These are phyloP conservation scores for Eucalyptus pauciflora DNA, from an alignment of 345 rosid genomes.

Conservation along the genomic window DNA sequence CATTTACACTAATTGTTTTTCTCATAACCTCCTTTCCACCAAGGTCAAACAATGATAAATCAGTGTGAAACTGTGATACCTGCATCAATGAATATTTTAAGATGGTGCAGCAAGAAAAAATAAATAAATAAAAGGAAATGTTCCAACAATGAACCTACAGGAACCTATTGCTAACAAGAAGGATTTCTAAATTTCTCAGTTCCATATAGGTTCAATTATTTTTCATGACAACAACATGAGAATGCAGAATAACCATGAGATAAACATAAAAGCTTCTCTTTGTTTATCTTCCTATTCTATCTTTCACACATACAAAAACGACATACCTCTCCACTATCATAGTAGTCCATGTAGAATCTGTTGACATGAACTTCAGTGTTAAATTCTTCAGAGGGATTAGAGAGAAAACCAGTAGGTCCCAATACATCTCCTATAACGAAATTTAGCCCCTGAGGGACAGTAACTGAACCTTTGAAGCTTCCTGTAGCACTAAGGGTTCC, in stretches of 20 bases:
- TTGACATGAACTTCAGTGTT: slow-evolving; percentile 91
- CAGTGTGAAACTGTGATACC: slow-evolving; percentile 89
- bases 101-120: not conserved
- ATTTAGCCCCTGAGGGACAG: slow-evolving; percentile 87
- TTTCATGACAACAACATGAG: not conserved
- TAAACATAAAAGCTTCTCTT: not conserved
- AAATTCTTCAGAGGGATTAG: slow-evolving; percentile 76
- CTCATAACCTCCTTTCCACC: slow-evolving; percentile 81
- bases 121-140: not conserved
- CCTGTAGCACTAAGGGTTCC: slow-evolving; percentile 81
- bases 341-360: slow-evolving; percentile 81
- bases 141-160: not conserved
- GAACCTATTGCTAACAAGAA: not conserved
- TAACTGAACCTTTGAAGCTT: slow-evolving; percentile 88
- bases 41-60: slow-evolving; percentile 64
- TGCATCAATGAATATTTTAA: slow-evolving; percentile 4
- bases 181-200: not conserved
- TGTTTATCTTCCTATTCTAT: not conserved
- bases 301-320: not conserved
- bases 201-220: not conserved
- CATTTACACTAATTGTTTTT: slow-evolving; percentile 85
- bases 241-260: not conserved
- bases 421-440: slow-evolving; percentile 81
- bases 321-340: slow-evolving; percentile 72
- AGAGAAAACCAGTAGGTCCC: slow-evolving; percentile 73